A percentile compares a stretch with the other conserved stretches of the same genome.
Conservation (phyloP, 805 yeast genomes). For the Saccharomycopsis oosterbeekiorum region DNA sequence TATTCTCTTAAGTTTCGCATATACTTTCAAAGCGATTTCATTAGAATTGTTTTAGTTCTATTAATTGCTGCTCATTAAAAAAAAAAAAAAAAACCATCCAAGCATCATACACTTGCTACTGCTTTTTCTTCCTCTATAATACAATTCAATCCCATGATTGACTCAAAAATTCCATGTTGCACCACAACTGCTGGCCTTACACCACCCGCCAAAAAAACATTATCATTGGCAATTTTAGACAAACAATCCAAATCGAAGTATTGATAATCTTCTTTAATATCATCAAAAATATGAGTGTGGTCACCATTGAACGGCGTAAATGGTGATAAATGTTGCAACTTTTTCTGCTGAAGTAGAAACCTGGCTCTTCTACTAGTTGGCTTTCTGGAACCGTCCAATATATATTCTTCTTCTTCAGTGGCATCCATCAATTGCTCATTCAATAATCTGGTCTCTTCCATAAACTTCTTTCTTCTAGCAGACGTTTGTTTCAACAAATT, state of each 20-base stretch:
- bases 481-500: slow-evolving; percentile 53
- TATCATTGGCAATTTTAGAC: slow-evolving; percentile 41
- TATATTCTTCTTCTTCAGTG: slow-evolving; percentile 21
- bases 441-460: slow-evolving; percentile 25
- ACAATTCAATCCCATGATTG: slow-evolving; percentile 85
- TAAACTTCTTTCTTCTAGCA: slow-evolving; percentile 42
- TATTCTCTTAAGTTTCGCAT: no score
- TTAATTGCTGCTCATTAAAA: no score
- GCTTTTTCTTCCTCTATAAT: slow-evolving; percentile 51
- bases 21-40: no score
- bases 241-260: slow-evolving; percentile 43
- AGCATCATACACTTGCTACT: not conserved
- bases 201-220: slow-evolving; percentile 77
- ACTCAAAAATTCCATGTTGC: slow-evolving; percentile 72
- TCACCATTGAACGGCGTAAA: slow-evolving; percentile 96
- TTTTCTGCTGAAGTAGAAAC: slow-evolving; percentile 22
- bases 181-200: slow-evolving; percentile 63
- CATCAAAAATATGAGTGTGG: slow-evolving; percentile 10
- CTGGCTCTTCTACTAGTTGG: slow-evolving; percentile 22
- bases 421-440: slow-evolving; percentile 29
- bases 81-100: not conserved
- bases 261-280: slow-evolving; percentile 37
- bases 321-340: slow-evolving; percentile 36
- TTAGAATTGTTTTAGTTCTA: no score
- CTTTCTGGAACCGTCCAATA: slow-evolving; percentile 25